Evolutionary conservation across 768 basidiomycete genomes (phyloP), one percentile per base, ranked within the genome.

Genomic region (Collybia sordida): DNA sequence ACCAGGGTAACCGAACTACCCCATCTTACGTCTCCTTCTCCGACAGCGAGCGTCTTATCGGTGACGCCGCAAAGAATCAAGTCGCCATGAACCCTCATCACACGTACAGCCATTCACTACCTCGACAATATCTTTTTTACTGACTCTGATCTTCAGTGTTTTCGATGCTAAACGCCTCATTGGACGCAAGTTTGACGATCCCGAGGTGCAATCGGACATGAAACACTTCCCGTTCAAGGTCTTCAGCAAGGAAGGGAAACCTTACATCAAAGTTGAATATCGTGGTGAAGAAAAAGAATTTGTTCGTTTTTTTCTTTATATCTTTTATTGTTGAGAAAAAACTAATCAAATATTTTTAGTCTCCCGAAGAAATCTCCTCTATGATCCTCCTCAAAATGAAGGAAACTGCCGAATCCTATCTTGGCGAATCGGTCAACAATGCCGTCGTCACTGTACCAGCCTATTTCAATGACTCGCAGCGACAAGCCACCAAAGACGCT

Each of bases 101-200:
- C 75, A 91, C 89, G 83, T 82, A 65, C 46, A 72, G 74, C 39
- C 23, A 43, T 25, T 31, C 6, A 31, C 40, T 47, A 31, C 31
- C 34, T 42, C 27, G n/a, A 24, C 22, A 34, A 23, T 58, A 46
- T 31, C 23, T 25, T 50, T 11, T 47, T 43, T 4, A 6, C 31
- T 31, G 11, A 31, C 31, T 12, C 9, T 11, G 9, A 42, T 47
- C 2, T 62, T 45, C 64, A 91, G 90, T 60, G 94, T 98, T 60
- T 98, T 97, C 73, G 95, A 97, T 70, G 95, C 95, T 40, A 98
- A 98, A 79, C 95, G 95, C 76, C 83, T 97, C 57, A 98, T 98
- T 60, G 95, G 94, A 55, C 88, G 94, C 72, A 92, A 92, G 69
- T 96, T 85, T 68, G 79, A 81, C 15, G 93, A 95, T 62, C 64